These are phyloP conservation scores for Globisporangium megalacanthum DNA, from an alignment of 352 stramenopile species.

Conservation along the genomic window DNA sequence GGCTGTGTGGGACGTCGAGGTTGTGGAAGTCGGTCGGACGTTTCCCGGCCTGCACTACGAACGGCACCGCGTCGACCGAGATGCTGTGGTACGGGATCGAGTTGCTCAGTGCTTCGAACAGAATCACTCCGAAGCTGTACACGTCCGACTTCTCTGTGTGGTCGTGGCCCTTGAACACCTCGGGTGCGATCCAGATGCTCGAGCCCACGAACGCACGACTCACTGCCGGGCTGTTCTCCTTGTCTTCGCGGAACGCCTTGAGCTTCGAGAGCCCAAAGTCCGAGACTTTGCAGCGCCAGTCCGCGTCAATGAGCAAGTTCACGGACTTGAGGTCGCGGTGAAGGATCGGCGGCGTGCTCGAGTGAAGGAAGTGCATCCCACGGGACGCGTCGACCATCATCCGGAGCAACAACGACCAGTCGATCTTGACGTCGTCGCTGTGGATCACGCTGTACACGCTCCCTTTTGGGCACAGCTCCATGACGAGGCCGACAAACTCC, in stretches of 20 bases:
- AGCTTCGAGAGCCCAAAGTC: constrained; percentile 88
- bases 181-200: constrained; percentile 87
- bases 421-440: constrained; percentile 67
- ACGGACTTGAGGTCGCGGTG: constrained; percentile 89
- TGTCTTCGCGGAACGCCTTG: constrained; percentile 68
- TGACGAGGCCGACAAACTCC: constrained; percentile 81
- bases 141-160: constrained; percentile 88
- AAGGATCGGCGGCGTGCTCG: constrained; percentile 81
- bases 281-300: constrained; percentile 88
- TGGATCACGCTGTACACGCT: constrained; percentile 84
- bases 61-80: constrained; percentile 75
- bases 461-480: constrained; percentile 84
- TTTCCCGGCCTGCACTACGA: constrained; percentile 75
- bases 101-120: constrained; percentile 67
- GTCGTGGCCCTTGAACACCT: constrained; percentile 84
- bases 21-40: constrained; percentile 70
- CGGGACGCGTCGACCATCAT: constrained; percentile 87
- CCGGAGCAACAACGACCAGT: constrained; percentile 80
- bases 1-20: constrained; percentile 36
- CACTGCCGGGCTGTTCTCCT: constrained; percentile 24
- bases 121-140: constrained; percentile 84
- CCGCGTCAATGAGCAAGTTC: constrained; percentile 85
- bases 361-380: constrained; percentile 90
- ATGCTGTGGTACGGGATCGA: constrained; percentile 72
- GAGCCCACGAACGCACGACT: constrained; percentile 75